These are phyloP conservation scores for Cynanchum wilfordii DNA, from an alignment of 257 asterid genomes.

Conservation along the genomic window DNA sequence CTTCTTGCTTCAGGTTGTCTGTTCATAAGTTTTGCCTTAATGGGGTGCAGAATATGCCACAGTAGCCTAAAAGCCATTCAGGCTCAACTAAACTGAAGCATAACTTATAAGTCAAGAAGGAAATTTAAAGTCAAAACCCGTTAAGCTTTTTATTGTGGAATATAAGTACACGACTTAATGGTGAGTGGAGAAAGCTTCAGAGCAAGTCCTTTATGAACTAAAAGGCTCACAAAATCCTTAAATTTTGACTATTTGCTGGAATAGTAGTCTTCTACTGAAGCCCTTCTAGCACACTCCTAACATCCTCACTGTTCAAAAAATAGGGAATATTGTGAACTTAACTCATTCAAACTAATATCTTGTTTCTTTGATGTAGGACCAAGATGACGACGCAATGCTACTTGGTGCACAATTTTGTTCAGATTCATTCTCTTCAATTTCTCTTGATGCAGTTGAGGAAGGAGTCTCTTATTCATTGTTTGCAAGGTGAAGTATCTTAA, in stretches of 20 bases:
- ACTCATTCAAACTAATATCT: not conserved
- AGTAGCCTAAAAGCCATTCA: conserved; percentile 1
- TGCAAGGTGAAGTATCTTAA: conserved; percentile 49
- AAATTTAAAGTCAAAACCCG: not conserved
- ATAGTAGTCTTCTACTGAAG: not conserved
- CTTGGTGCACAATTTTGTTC: conserved; percentile 90
- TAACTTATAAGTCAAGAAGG: not conserved
- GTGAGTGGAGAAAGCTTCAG: not conserved
- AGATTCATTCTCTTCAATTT: conserved; percentile 76
- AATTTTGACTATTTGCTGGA: not conserved
- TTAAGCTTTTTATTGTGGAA: not conserved
- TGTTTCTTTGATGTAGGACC: conserved; percentile 48
- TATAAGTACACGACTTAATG: not conserved
- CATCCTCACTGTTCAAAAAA: not conserved
- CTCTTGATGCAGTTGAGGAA: conserved; percentile 41
- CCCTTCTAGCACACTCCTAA: not conserved
- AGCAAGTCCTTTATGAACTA: not conserved
- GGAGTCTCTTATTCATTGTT: conserved; percentile 64
- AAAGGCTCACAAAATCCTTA: not conserved
- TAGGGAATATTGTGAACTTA: not conserved
- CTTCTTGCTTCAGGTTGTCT: not conserved
- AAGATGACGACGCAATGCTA: conserved; percentile 86
- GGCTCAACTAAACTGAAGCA: too few relatives aligned
- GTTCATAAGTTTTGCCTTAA: not conserved
- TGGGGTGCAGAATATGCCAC: not conserved